These are phyloP conservation scores for Pelargonium citronellum DNA, from an alignment of 441 rosid species.

Conservation along the genomic window DNA sequence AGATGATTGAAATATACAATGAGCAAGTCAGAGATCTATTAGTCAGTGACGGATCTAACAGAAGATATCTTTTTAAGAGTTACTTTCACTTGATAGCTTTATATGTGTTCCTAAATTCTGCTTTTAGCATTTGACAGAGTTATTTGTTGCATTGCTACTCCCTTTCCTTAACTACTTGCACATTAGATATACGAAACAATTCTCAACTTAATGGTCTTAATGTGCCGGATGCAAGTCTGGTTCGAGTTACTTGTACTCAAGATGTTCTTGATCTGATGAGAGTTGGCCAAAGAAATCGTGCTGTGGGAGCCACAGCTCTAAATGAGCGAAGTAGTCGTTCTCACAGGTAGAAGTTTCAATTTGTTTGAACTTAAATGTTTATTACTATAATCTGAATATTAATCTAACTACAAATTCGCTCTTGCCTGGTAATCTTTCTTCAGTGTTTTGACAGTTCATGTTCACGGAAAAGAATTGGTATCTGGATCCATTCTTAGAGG, in stretches of 20 bases:
- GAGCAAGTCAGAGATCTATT: conserved; percentile 66
- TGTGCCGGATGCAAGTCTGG: conserved; percentile 95
- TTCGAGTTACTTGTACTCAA: conserved; percentile 61
- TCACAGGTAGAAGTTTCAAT: conserved; percentile 43
- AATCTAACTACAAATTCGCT: conserved; percentile 12
- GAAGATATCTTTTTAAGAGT: conserved; percentile 50
- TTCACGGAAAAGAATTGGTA: conserved; percentile 59
- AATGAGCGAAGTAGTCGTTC: conserved; percentile 98
- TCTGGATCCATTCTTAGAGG: conserved; percentile 65
- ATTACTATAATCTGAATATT: not conserved
- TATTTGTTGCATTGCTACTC: not conserved
- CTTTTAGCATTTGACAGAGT: too few relatives aligned
- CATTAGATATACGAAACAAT: conserved; percentile 82
- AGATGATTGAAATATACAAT: conserved; percentile 87
- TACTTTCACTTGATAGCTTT: conserved; percentile 1
- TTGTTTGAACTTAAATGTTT: not conserved
- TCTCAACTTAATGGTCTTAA: conserved; percentile 80
- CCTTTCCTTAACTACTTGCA: conserved; percentile 62
- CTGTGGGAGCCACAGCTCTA: conserved; percentile 86
- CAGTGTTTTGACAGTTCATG: conserved; percentile 9
- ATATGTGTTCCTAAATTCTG: not conserved
- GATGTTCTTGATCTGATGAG: conserved; percentile 84
- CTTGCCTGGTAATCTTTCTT: conserved; percentile 10
- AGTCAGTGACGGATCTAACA: conserved; percentile 37
- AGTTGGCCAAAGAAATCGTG: conserved; percentile 72